Evolutionary conservation across 2,329 filamentous ascomycete genomes (phyloP).

Genomic region (Mycosphaerella sp.): DNA sequence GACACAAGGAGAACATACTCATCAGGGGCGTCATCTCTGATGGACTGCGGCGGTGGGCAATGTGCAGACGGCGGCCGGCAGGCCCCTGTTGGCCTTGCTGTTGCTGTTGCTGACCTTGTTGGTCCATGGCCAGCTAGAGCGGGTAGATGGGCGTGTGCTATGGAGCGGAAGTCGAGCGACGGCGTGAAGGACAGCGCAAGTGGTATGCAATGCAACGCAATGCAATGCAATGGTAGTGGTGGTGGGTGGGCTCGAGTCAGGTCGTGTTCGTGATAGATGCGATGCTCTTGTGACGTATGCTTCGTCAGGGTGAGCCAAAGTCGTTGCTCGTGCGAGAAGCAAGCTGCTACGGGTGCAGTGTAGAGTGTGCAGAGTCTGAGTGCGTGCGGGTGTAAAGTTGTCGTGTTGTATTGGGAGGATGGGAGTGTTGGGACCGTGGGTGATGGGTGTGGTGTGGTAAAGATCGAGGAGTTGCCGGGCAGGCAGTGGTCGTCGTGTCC

Average conservation of each 20-base stretch:
- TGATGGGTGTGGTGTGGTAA: conserved; percentile 4
- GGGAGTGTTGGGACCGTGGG: background rate
- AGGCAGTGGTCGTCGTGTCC: conserved; percentile 6
- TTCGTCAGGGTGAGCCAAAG: conserved; percentile 13
- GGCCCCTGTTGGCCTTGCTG: conserved; percentile 55
- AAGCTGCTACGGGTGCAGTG: conserved; percentile 11
- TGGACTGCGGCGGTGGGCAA: conserved; percentile 92
- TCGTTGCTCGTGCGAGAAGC: conserved; percentile 14
- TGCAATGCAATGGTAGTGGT: background rate
- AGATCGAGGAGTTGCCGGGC: conserved; percentile 8
- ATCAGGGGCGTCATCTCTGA: conserved; percentile 96
- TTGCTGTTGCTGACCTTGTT: conserved; percentile 48
- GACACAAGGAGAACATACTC: conserved; percentile 63
- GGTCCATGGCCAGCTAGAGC: conserved; percentile 36
- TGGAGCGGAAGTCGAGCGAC: background rate
- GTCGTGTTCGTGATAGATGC: conserved; percentile 5
- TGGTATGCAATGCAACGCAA: conserved; percentile 6
- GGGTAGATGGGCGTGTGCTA: background rate
- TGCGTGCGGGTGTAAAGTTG: conserved; percentile 10
- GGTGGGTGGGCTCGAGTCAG: conserved; percentile 8
- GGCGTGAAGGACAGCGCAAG: background rate
- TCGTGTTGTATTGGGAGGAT: background rate
- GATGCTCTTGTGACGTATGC: conserved; percentile 27
- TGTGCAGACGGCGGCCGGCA: conserved; percentile 84
- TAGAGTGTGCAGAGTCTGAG: conserved; percentile 12